phyloP scores from a whole-genome alignment of 1,284 basidiomycete species.

The Cronartium quercuum region DNA sequence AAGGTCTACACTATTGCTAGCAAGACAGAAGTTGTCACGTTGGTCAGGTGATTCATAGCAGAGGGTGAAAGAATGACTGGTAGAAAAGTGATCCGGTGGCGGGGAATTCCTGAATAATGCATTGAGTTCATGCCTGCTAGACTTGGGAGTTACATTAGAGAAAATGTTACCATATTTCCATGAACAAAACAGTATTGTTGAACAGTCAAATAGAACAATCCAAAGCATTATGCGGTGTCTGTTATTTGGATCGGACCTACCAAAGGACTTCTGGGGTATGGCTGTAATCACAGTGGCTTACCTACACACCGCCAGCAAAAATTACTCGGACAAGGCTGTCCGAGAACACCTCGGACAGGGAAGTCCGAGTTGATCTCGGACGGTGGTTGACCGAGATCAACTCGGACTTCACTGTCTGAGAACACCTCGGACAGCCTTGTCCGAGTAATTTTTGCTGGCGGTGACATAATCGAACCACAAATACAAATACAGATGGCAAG shows the following conservation, averaged over 20 bases:
- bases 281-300: no score
- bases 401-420: no score
- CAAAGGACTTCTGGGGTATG: not conserved
- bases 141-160: not conserved
- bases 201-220: constrained; percentile 4
- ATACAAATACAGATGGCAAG: no score
- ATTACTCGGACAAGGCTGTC: no score
- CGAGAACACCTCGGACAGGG: no score
- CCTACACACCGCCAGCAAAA: no score
- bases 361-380: no score
- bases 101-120: not conserved
- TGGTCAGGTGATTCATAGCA: not conserved
- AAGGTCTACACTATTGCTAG: not conserved
- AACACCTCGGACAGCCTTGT: no score
- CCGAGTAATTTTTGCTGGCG: no score
- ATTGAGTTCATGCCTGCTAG: not conserved
- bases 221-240: not conserved
- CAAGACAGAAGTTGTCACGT: not conserved
- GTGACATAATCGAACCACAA: no score
- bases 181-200: not conserved
- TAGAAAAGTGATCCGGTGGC: not conserved
- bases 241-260: not conserved
- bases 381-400: no score
- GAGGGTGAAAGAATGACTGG: not conserved
- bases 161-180: not conserved